A percentile compares a stretch with the other conserved stretches of the same genome.
Evolutionary conservation across 1,284 basidiomycete genomes (phyloP).

Genomic region (Cutaneotrichosporon arboriforme): DNA sequence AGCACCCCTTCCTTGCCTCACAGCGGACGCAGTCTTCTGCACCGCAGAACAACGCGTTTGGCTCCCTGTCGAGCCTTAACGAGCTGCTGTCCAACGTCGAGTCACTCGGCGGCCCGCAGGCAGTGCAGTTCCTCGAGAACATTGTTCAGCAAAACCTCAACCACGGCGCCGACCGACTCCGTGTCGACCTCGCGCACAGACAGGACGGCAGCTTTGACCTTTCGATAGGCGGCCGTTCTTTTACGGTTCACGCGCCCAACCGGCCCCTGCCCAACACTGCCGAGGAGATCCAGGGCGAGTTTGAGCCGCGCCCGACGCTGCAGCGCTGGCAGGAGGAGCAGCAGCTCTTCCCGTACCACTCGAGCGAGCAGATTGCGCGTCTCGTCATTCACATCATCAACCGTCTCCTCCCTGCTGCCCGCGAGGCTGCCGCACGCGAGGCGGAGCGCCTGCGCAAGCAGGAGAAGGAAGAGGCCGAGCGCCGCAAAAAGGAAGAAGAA

Average conservation of each 20-base stretch:
- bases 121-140: conserved; percentile 76
- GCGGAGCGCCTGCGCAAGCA: conserved; percentile 39
- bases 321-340: conserved; percentile 88
- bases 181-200: conserved; percentile 33
- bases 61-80: conserved; percentile 50
- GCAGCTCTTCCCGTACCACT: conserved; percentile 70
- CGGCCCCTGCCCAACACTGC: conserved; percentile 8
- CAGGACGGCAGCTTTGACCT: conserved; percentile 30
- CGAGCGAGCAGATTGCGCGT: conserved; percentile 66
- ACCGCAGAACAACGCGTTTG: conserved; percentile 50
- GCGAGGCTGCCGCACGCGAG: conserved; percentile 49
- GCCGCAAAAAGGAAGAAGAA: conserved; percentile 16
- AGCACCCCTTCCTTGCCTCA: conserved; percentile 74
- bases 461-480: conserved; percentile 25
- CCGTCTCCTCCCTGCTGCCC: conserved; percentile 73
- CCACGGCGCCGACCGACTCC: conserved; percentile 25
- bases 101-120: conserved; percentile 72
- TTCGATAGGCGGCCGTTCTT: conserved; percentile 35
- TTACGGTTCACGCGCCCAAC: conserved; percentile 47
- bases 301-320: conserved; percentile 67
- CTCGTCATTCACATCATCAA: conserved; percentile 70
- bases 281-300: conserved; percentile 37
- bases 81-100: conserved; percentile 75
- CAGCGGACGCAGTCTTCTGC: conserved; percentile 33
- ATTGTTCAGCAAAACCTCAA: conserved; percentile 48